Conservation (phyloP, 495 filamentous ascomycete genomes). For the Sabuloglossum arenarium region DNA sequence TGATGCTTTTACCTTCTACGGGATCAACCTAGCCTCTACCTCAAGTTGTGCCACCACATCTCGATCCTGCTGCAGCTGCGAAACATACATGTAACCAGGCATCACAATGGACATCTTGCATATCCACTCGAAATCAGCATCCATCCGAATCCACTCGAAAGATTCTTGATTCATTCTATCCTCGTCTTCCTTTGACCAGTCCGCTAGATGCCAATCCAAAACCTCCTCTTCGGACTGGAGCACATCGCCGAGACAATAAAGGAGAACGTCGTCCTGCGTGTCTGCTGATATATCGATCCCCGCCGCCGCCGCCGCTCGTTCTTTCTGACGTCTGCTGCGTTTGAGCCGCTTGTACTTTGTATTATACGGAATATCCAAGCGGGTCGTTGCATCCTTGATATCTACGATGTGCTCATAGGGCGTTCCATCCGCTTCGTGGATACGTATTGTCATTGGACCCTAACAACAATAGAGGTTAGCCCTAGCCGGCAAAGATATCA, state of each 20-base stretch:
- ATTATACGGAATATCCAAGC: constrained; percentile 91
- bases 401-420: constrained; percentile 97
- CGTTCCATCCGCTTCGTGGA: constrained; percentile 95
- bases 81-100: constrained; percentile 91
- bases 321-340: constrained; percentile 70
- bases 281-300: constrained; percentile 43
- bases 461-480: constrained; percentile 4
- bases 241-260: constrained; percentile 88
- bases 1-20: background rate
- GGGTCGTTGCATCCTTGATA: constrained; percentile 63
- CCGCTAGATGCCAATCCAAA: constrained; percentile 58
- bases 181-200: constrained; percentile 78
- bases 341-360: constrained; percentile 98
- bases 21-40: constrained; percentile 19
- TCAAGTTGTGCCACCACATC: constrained; percentile 93
- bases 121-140: constrained; percentile 97
- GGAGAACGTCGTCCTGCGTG: constrained; percentile 57
- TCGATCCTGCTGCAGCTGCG: constrained; percentile 89
- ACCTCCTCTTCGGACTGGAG: constrained; percentile 65
- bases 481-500: background rate
- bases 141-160: constrained; percentile 96
- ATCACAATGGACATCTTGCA: constrained; percentile 58
- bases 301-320: constrained; percentile 40
- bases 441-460: constrained; percentile 90
- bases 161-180: constrained; percentile 82